A percentile compares a stretch with the other conserved stretches of the same genome.
phyloP scores from a whole-genome alignment of 148 eudicot species.

The Rhododendron kiyosumense region DNA sequence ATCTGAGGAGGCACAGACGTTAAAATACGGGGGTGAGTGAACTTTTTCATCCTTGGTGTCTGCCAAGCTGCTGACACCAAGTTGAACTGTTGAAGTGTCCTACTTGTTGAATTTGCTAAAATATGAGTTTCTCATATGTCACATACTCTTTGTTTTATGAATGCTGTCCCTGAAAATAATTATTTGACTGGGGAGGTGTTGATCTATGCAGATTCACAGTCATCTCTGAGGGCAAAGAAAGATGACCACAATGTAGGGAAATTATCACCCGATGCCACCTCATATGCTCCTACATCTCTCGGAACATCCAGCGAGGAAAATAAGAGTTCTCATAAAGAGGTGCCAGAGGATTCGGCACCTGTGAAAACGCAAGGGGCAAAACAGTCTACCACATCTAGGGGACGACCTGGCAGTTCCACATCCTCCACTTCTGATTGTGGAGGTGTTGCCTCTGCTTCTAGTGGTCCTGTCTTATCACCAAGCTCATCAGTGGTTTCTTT shows the following conservation, averaged over 20 bases:
- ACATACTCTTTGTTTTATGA: neutral
- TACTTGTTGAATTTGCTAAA: neutral
- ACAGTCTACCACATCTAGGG: slow-evolving; percentile 37
- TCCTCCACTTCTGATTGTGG: slow-evolving; percentile 62
- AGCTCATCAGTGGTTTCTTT: slow-evolving; percentile 81
- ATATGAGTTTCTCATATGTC: neutral
- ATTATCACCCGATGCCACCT: slow-evolving; percentile 36
- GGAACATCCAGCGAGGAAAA: slow-evolving; percentile 40
- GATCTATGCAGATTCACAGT: slow-evolving; percentile 35
- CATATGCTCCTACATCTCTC: slow-evolving; percentile 38
- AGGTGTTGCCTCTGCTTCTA: slow-evolving; percentile 45
- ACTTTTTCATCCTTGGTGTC: neutral
- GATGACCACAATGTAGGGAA: slow-evolving; percentile 39
- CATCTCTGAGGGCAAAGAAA: slow-evolving; percentile 29
- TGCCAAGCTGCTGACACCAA: neutral
- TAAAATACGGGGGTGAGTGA: slow-evolving; percentile 51
- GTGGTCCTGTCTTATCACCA: slow-evolving; percentile 59
- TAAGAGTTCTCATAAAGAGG: slow-evolving; percentile 28
- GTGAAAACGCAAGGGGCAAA: slow-evolving; percentile 33
- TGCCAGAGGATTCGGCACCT: slow-evolving; percentile 34
- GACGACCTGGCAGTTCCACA: slow-evolving; percentile 55
- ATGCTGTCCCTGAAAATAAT: neutral
- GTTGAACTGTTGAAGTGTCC: neutral
- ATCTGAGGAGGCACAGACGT: slow-evolving; percentile 35
- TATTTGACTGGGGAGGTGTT: neutral